These are phyloP conservation scores for Parmales sp. DNA, from an alignment of 108 stramenopile genomes.

Conservation along the genomic window DNA sequence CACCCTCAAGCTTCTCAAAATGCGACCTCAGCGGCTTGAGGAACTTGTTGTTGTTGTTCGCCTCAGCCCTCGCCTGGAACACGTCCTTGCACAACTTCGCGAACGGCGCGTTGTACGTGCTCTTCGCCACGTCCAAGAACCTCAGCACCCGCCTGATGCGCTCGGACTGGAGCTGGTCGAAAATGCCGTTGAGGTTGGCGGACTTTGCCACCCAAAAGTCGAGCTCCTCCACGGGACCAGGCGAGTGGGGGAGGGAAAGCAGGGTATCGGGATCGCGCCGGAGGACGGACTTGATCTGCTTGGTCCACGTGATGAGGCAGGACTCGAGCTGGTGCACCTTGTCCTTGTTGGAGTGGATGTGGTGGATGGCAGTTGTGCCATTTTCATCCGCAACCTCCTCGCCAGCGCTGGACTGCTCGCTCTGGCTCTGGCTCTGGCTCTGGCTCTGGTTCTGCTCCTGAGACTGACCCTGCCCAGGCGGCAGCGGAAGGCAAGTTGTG, in stretches of 20 bases:
- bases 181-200: conserved; percentile 32
- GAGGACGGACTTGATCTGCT: conserved; percentile 43
- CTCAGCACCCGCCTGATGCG: conserved; percentile 29
- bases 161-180: conserved; percentile 36
- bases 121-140: conserved; percentile 30
- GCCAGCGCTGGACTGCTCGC: neutral
- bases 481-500: conserved; percentile 25
- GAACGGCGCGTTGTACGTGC: conserved; percentile 46
- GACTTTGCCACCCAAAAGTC: conserved; percentile 39
- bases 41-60: conserved; percentile 36
- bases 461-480: neutral
- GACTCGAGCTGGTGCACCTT: conserved; percentile 36
- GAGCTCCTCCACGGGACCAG: conserved; percentile 38
- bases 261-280: conserved; percentile 36
- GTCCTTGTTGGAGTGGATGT: conserved; percentile 11
- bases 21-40: conserved; percentile 32
- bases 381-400: neutral
- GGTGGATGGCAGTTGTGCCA: neutral
- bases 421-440: neutral
- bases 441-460: neutral
- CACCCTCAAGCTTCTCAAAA: conserved; percentile 26
- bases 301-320: conserved; percentile 47
- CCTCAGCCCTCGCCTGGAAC: conserved; percentile 38
- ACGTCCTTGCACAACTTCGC: conserved; percentile 47
- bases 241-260: neutral